Base-by-base conservation (phyloP, 805 yeast species). In the Phaffomyces opuntiae region DNA sequence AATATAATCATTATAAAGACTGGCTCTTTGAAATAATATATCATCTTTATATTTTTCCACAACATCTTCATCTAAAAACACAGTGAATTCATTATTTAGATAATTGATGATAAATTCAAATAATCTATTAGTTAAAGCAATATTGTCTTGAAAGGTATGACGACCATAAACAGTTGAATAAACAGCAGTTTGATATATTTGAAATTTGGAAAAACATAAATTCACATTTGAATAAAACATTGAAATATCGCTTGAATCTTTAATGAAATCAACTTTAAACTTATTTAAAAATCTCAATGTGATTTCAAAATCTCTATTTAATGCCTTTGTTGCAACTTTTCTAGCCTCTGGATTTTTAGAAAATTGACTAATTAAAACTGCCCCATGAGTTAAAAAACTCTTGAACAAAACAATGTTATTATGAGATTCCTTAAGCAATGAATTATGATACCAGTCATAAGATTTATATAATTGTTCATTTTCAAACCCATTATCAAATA, bases 351-450 rank as follows among this genome's bases (percentile, higher is more conserved):
- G 26, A 26, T 49, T 40, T 5, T 43, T 25, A 4, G 51, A 38
- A 33, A 50, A 46, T 14, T 54, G 53, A 1, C 35, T 17, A 3
- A 58, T 17, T 3, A 53, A n/a, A 5, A 52, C 51, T n/a, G 60
- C 54, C 38, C 60, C 60, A 36, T 46, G 49, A 7, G 57, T 42
- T 27, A 53, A n/a, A 13, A 59, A 27, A 7, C 56, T 47, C 45
- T 59, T 59, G 48, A 59, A 59, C 17, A 59, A 36, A 9, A 59
- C 52, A 45, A 59, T 50, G 38, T 59, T 59, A 17, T 51, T 53
- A 17, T 37, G 41, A 2, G 58, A 59, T 41, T 59, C 63, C 38
- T 40, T 47, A 49, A 56, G 42, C 26, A 43, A 29, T 12, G 43
- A 45, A 1, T 16, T 17, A 33, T 55, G 53, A 38, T 48, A 56